Conservation (phyloP, 106 monocot genomes). For the Dendrobium officinale region DNA sequence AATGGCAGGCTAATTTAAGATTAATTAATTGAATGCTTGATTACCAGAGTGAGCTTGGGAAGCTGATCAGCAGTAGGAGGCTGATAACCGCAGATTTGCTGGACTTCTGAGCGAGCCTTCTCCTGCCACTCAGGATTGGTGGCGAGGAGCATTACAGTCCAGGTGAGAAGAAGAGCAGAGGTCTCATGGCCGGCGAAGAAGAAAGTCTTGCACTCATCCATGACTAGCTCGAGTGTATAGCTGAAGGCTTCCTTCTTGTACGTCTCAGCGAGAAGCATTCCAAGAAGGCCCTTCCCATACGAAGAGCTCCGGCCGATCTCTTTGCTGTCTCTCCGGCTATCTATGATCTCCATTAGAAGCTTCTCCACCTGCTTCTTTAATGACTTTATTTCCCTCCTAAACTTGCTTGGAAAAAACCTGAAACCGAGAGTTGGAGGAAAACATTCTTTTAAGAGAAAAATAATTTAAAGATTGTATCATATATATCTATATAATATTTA, state of each 20-base stretch:
- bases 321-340: conserved; percentile 41
- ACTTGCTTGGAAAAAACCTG: conserved; percentile 95
- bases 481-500: no score
- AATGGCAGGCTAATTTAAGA: neutral
- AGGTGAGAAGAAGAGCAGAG: conserved; percentile 74
- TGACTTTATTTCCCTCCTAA: conserved; percentile 50
- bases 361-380: conserved; percentile 61
- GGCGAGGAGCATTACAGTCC: conserved; percentile 94
- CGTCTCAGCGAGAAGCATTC: conserved; percentile 47
- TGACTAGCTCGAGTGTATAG: conserved; percentile 49
- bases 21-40: neutral
- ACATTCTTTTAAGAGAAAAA: no score
- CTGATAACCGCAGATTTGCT: conserved; percentile 27
- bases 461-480: no score
- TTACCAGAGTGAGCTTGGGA: conserved; percentile 71
- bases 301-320: conserved; percentile 65
- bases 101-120: conserved; percentile 67
- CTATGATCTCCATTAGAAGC: conserved; percentile 64
- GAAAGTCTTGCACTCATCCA: conserved; percentile 97
- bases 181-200: conserved; percentile 97
- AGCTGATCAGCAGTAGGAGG: conserved; percentile 50
- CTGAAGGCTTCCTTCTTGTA: conserved; percentile 39
- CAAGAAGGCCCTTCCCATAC: conserved; percentile 68
- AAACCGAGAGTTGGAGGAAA: neutral
- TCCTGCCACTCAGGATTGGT: conserved; percentile 81